Base-by-base conservation (phyloP, 805 yeast species). In the Metschnikowia cerradonensis region DNA sequence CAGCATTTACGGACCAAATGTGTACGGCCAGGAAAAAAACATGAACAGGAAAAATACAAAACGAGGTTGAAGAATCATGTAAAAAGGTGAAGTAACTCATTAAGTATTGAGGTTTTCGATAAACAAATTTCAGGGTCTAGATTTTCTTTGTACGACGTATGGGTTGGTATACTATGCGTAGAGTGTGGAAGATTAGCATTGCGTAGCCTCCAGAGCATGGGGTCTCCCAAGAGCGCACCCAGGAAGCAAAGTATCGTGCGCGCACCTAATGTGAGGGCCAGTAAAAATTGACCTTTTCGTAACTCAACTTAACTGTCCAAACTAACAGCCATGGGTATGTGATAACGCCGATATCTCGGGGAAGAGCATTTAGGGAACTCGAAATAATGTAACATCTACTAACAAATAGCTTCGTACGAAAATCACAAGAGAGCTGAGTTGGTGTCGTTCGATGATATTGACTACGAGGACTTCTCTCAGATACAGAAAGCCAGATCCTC, bases 361-460 rank as follows among this genome's bases (percentile, higher is more conserved):
- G 5, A 15, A 15, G 30, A 34, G 17, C 19, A 20, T 2, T 13
- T 15, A 13, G 20, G 38, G 15, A n/a, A 15, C 19, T 17, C 19
- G 14, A 7, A 20, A n/a, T 5, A 8, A 10, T 6, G 14, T 6
- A 7, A n/a, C 5, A 11, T 7, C 8, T 52, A 52, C 60, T 57
- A 59, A 59, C 59, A 10, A 37, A 47, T 49, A 63, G 64, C 64
- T 39, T 45, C 60, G 14, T 73, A 73, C 64, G 68, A 60, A 34
- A 61, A 69, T 59, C 82, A 78, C 63, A 66, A 67, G 57, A 74
- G 82, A 68, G 84, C 88, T 41, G 88, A 84, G 60, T 76, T 80
- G 60, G 92, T 87, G 49, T 88, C 95, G 40, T 88, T 88, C 64
- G 95, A 88, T 70, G 88, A 84, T 56, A 86, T 88, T 57, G 86